Conservation (phyloP, 129 eudicot genomes). For the Apium graveolens region DNA sequence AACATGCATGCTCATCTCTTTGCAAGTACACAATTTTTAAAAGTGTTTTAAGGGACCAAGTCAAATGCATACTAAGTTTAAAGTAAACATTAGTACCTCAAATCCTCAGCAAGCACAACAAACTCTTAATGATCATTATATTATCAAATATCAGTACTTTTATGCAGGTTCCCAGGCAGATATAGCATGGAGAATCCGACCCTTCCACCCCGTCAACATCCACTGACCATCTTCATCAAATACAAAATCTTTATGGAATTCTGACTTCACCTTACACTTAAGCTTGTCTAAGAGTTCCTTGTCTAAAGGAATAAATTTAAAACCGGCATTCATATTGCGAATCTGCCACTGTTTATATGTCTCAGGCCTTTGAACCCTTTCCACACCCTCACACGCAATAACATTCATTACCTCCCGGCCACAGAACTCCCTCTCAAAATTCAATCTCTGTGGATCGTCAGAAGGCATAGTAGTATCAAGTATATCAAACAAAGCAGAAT, state of each 20-base stretch:
- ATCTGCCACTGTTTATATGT: conserved; percentile 49
- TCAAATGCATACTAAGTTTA: background rate
- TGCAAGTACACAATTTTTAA: background rate
- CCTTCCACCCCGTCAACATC: conserved; percentile 56
- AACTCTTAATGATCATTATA: conserved; percentile 4
- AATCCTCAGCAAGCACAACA: background rate
- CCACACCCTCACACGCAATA: conserved; percentile 40
- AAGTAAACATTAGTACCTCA: conserved; percentile 2
- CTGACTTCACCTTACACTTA: conserved; percentile 23
- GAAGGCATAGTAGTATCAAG: conserved; percentile 31
- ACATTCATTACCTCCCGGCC: conserved; percentile 35
- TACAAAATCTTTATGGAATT: conserved; percentile 34
- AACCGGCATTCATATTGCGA: conserved; percentile 32
- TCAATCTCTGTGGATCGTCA: conserved; percentile 29
- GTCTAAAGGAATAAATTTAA: conserved; percentile 19
- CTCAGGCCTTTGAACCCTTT: conserved; percentile 46
- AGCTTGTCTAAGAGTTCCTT: conserved; percentile 20
- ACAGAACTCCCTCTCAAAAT: conserved; percentile 30
- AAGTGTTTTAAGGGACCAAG: background rate
- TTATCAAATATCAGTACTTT: background rate
- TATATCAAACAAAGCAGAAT: conserved; percentile 37
- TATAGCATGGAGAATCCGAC: conserved; percentile 37
- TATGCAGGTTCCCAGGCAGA: conserved; percentile 17
- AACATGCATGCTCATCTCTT: background rate
- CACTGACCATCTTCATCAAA: conserved; percentile 36